phyloP scores from a whole-genome alignment of 345 rosid species.

The Arabidopsis arenosa region DNA sequence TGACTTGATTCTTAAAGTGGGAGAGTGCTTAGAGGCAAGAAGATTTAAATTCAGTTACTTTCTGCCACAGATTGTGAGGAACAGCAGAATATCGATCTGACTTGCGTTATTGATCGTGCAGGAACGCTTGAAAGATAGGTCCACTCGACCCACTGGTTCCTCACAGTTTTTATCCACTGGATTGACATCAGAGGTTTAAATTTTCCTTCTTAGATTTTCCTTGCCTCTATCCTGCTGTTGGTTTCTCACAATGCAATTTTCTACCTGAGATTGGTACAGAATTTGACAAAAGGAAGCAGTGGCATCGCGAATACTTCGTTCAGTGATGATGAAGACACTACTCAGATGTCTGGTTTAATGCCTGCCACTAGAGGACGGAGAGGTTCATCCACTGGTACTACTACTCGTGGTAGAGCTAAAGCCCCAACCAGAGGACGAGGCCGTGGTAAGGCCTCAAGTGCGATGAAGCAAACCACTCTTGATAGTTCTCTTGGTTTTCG shows the following conservation, averaged over 20 bases:
- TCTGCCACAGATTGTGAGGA: not conserved
- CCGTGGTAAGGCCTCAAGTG: slow-evolving; percentile 69
- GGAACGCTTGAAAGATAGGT: slow-evolving; percentile 91
- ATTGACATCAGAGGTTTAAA: slow-evolving; percentile 64
- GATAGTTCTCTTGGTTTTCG: slow-evolving; percentile 72
- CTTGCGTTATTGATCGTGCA: slow-evolving; percentile 42
- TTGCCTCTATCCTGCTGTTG: slow-evolving; percentile 22
- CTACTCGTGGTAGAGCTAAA: slow-evolving; percentile 65
- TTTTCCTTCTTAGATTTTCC: slow-evolving; percentile 18
- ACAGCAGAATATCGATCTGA: slow-evolving; percentile 27
- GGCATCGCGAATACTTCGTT: slow-evolving; percentile 70
- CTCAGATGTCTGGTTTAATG: slow-evolving; percentile 55
- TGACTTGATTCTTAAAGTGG: slow-evolving; percentile 87
- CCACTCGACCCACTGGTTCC: slow-evolving; percentile 63
- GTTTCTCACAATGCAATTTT: slow-evolving; percentile 34
- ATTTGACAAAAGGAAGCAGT: slow-evolving; percentile 53
- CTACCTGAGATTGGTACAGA: slow-evolving; percentile 51
- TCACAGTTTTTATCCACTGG: slow-evolving; percentile 57
- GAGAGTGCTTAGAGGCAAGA: slow-evolving; percentile 93
- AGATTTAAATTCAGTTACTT: slow-evolving; percentile 13
- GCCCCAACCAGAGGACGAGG: slow-evolving; percentile 89
- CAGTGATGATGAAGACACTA: slow-evolving; percentile 90
- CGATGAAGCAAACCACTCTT: slow-evolving; percentile 89
- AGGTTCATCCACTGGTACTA: slow-evolving; percentile 52
- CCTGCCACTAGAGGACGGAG: slow-evolving; percentile 65